A percentile compares a stretch with the other conserved stretches of the same genome.
phyloP scores from a whole-genome alignment of 352 stramenopile species.

The Globisporangium echinulatum region DNA sequence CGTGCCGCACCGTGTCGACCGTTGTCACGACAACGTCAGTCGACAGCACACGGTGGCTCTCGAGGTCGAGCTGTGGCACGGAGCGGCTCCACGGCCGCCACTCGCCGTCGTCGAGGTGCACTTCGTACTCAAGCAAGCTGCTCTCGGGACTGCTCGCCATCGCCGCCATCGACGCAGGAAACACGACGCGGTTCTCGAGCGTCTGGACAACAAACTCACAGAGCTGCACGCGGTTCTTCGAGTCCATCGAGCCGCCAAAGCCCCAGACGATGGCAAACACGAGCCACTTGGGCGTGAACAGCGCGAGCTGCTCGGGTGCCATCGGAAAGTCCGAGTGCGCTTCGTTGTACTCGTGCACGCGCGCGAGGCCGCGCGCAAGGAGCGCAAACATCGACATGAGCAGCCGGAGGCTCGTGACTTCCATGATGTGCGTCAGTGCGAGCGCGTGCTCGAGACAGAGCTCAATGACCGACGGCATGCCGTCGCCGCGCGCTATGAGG shows the following conservation, averaged over 20 bases:
- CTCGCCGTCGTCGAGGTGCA: conserved; percentile 95
- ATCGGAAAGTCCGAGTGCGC: conserved; percentile 98
- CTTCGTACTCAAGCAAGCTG: conserved; percentile 94
- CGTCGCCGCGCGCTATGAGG: conserved; percentile 44
- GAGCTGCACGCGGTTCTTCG: conserved; percentile 88
- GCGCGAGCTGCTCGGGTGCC: conserved; percentile 92
- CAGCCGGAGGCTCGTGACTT: conserved; percentile 90
- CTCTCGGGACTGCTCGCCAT: conserved; percentile 48
- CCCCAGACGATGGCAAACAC: conserved; percentile 98
- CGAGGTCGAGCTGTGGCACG: conserved; percentile 97
- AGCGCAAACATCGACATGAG: conserved; percentile 97
- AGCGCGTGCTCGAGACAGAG: conserved; percentile 92
- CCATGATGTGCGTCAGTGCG: conserved; percentile 93
- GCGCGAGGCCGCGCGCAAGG: conserved; percentile 89
- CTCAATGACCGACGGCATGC: conserved; percentile 81
- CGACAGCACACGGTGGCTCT: conserved; percentile 94
- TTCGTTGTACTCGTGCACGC: conserved; percentile 98
- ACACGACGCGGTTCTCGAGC: conserved; percentile 83
- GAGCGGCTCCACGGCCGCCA: conserved; percentile 95
- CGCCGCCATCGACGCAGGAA: conserved; percentile 60
- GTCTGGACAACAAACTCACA: conserved; percentile 86
- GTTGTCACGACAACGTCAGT: conserved; percentile 99
- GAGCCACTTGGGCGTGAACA: conserved; percentile 96
- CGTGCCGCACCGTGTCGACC: conserved; percentile 98
- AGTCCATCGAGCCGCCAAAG: conserved; percentile 97